Evolutionary conservation across 2,329 filamentous ascomycete species (phyloP).

Genomic region (Diaporthe amygdali): DNA sequence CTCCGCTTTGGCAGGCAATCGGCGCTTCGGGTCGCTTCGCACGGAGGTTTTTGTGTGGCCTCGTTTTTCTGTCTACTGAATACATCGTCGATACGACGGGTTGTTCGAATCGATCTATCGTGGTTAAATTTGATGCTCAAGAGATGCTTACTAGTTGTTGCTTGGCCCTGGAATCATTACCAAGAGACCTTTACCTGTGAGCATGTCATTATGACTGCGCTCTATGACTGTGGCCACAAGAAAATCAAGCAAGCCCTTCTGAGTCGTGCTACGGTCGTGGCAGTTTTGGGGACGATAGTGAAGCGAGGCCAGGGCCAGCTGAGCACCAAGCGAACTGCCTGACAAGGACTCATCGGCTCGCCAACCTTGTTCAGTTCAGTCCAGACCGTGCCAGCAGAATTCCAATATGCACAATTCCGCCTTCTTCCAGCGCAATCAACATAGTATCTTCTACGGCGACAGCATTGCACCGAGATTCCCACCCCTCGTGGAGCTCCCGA

Average conservation of each 20-base stretch:
- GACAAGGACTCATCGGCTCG: neutral
- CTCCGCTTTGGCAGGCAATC: neutral
- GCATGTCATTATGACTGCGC: neutral
- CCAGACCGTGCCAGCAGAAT: neutral
- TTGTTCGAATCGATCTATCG: neutral
- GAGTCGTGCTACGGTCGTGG: neutral
- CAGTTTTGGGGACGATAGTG: neutral
- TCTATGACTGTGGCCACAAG: neutral
- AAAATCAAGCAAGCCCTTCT: neutral
- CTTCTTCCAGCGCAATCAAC: too few species aligned
- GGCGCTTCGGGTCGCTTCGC: neutral
- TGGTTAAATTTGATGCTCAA: neutral
- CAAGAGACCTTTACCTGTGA: neutral
- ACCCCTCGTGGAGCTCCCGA: neutral
- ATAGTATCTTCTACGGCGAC: neutral
- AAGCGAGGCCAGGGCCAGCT: neutral
- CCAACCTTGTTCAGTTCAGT: too few species aligned
- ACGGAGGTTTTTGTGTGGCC: neutral
- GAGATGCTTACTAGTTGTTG: neutral
- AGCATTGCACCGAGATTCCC: neutral
- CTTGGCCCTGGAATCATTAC: neutral
- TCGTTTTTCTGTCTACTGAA: neutral
- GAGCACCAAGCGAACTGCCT: neutral
- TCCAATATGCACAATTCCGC: neutral
- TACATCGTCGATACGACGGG: too few species aligned